These are phyloP conservation scores for Medicago arabica DNA, from an alignment of 306 rosid genomes.

Conservation along the genomic window DNA sequence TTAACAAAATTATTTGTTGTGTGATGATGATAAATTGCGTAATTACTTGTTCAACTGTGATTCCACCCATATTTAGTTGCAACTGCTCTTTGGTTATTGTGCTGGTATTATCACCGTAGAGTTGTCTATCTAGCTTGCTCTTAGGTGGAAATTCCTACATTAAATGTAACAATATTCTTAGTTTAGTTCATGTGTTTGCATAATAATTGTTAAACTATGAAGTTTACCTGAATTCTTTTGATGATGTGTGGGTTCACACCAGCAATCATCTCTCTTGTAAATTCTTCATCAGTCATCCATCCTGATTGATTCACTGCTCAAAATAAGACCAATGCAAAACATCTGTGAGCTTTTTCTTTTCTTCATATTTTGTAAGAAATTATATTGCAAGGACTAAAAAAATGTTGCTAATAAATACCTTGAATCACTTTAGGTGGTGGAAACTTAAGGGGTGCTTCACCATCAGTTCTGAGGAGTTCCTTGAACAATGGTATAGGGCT, in stretches of 20 bases:
- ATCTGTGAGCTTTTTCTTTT: background rate
- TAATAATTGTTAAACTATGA: background rate
- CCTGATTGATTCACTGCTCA: conserved; percentile 56
- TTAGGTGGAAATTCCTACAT: conserved; percentile 70
- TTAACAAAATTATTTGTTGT: background rate
- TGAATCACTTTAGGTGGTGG: conserved; percentile 70
- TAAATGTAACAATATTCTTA: background rate
- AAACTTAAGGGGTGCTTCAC: conserved; percentile 41
- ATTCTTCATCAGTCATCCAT: conserved; percentile 87
- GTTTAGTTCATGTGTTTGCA: background rate
- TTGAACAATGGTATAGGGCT: conserved; percentile 55
- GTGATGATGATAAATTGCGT: background rate
- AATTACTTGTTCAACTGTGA: conserved; percentile 55
- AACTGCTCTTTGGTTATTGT: conserved; percentile 54
- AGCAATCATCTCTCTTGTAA: conserved; percentile 75
- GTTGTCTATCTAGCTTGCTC: conserved; percentile 59
- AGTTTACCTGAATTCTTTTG: conserved; percentile 34
- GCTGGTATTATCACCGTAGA: conserved; percentile 64
- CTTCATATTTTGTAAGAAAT: background rate
- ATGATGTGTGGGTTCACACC: conserved; percentile 72
- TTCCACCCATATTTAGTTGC: conserved; percentile 51
- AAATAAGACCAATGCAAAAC: conserved; percentile 26
- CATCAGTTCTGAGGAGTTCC: conserved; percentile 57
- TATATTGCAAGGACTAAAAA: background rate
- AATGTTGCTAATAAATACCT: conserved; percentile 49